Base-by-base conservation (phyloP, 1,284 basidiomycete genomes). In the Violaceomyces palustris region DNA sequence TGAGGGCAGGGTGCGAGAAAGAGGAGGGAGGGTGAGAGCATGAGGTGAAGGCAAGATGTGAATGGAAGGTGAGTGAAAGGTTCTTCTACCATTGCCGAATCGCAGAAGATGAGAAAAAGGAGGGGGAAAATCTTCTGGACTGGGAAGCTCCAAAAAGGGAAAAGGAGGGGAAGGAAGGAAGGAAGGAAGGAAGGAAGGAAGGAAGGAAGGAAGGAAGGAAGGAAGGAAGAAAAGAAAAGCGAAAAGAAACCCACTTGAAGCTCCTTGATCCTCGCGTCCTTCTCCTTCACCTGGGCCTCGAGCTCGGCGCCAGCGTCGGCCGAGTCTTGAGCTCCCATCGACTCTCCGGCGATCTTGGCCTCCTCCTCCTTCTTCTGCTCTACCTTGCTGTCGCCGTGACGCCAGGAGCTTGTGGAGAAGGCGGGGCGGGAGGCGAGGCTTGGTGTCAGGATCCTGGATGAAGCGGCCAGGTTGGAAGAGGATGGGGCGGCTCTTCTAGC, bases 181-280 rank as follows among this genome's bases (percentile, higher is more conserved):
- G n/a, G n/a, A n/a, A n/a, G n/a, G n/a, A n/a, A n/a, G n/a, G n/a
- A n/a, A n/a, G n/a, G n/a, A n/a, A n/a, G n/a, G n/a, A n/a, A n/a
- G n/a, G n/a, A n/a, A 27, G 10, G 26, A 26, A 5, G 41, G 41
- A 24, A 24, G 19, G 44, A 26, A 7, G 34, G 45, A 17, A 9
- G 21, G 24, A 10, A 25, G n/a, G 7, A 11, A 7, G 32, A 34
- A 42, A 41, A 7, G 28, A 15, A 25, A 25, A 17, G 25, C 25
- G 15, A 27, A 11, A 26, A 33, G 34, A n/a, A 10, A 50, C 57
- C 21, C 29, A 61, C 54, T 6, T 43, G 39, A 15, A 73, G 53
- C 44, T 71, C 60, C 54, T 72, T 71, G 49, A 73, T 70, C 51
- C 58, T 64, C 42, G 45, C 65, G 22, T 73, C 70, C 61, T 69